phyloP scores from a whole-genome alignment of 1,139 yeast species.

The Geotrichum bryndzae region DNA sequence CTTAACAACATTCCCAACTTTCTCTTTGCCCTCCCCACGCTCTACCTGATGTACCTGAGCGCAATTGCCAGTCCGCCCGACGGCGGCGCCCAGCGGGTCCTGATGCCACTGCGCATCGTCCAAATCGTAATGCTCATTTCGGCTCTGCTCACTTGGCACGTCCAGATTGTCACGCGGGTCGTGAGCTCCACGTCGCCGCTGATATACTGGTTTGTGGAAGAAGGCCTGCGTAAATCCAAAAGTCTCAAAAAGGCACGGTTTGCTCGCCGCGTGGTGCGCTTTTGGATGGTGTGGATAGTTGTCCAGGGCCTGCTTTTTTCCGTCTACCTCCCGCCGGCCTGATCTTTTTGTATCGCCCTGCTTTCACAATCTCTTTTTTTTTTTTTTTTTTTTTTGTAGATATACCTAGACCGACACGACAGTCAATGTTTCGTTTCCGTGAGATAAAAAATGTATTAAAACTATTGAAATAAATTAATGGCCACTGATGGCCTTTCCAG shows the following conservation, averaged over 20 bases:
- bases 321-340: slow-evolving; percentile 44
- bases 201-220: slow-evolving; percentile 65
- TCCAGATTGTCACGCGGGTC: slow-evolving; percentile 77
- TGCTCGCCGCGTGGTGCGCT: slow-evolving; percentile 26
- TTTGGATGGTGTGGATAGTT: slow-evolving; percentile 35
- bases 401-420: neutral
- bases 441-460: neutral
- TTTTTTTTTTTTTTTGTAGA: neutral
- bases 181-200: slow-evolving; percentile 65
- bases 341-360: slow-evolving; percentile 19
- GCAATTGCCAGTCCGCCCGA: neutral
- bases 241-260: slow-evolving; percentile 18
- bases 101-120: slow-evolving; percentile 11
- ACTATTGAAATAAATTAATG: slow-evolving; percentile 10
- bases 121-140: slow-evolving; percentile 42
- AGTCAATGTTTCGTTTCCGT: neutral
- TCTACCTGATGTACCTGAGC: slow-evolving; percentile 36
- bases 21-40: slow-evolving; percentile 65
- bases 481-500: slow-evolving; percentile 22
- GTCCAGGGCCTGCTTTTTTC: slow-evolving; percentile 38
- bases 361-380: neutral
- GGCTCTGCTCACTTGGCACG: slow-evolving; percentile 65
- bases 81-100: neutral
- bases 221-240: slow-evolving; percentile 24
- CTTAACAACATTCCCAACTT: slow-evolving; percentile 76